Conservation (phyloP, 495 filamentous ascomycete species). For the Hyaloscypha hepaticicola region DNA sequence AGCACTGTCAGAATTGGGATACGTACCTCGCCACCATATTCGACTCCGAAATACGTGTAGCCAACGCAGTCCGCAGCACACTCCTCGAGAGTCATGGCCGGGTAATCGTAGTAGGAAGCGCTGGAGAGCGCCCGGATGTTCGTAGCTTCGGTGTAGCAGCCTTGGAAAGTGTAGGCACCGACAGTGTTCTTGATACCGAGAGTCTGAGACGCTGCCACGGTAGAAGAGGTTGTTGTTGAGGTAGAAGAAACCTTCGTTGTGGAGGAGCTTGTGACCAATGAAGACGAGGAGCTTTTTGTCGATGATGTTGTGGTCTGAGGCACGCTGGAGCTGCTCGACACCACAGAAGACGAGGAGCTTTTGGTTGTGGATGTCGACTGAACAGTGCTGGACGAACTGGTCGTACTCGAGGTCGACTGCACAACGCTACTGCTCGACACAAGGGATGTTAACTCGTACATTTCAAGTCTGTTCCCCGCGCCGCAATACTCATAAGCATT, state of each 20-base stretch:
- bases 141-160: slow-evolving; percentile 48
- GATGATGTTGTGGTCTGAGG: not conserved
- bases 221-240: slow-evolving; percentile 11
- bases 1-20: no score
- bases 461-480: slow-evolving; percentile 39
- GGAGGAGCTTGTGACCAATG: slow-evolving; percentile 2
- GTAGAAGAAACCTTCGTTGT: slow-evolving; percentile 5
- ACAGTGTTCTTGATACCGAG: slow-evolving; percentile 34
- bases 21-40: slow-evolving; percentile 49
- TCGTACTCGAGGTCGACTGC: not conserved
- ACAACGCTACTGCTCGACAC: not conserved
- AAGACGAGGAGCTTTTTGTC: no score
- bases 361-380: not conserved
- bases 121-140: slow-evolving; percentile 30
- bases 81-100: slow-evolving; percentile 46
- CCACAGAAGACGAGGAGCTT: not conserved
- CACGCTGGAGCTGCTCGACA: no score
- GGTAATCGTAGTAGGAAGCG: slow-evolving; percentile 36
- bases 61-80: slow-evolving; percentile 47
- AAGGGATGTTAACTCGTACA: slow-evolving; percentile 18
- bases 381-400: not conserved
- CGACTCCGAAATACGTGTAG: slow-evolving; percentile 46
- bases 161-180: slow-evolving; percentile 42
- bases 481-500: slow-evolving; percentile 40
- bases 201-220: slow-evolving; percentile 16